Evolutionary conservation across 1,139 yeast species (phyloP).

Genomic region (Yamadazyma sp.): DNA sequence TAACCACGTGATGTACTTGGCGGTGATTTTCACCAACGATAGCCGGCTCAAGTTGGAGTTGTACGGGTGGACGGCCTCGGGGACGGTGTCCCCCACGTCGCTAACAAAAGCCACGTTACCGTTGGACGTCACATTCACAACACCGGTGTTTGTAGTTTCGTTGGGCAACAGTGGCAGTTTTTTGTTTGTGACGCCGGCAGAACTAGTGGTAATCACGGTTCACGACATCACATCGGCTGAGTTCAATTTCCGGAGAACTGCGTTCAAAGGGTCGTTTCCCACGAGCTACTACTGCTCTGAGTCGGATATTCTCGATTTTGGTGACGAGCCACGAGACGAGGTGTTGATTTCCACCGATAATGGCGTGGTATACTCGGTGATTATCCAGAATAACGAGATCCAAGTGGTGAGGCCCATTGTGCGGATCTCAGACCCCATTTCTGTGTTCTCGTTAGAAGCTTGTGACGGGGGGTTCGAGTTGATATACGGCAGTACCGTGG

Average conservation of each 20-base stretch:
- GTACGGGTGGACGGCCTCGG: slow-evolving; percentile 41
- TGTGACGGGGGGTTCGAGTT: slow-evolving; percentile 20
- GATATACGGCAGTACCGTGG: slow-evolving; percentile 35
- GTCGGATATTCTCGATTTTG: slow-evolving; percentile 13
- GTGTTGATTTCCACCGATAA: slow-evolving; percentile 40
- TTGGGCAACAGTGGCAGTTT: slow-evolving; percentile 33
- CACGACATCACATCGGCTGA: slow-evolving; percentile 51
- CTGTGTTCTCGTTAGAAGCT: slow-evolving; percentile 32
- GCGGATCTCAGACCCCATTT: slow-evolving; percentile 31
- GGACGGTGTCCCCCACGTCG: slow-evolving; percentile 22
- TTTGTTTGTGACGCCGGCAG: slow-evolving; percentile 31
- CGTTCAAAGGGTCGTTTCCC: slow-evolving; percentile 32
- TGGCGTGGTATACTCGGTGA: slow-evolving; percentile 39
- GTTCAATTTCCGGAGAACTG: slow-evolving; percentile 28
- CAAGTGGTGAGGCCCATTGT: slow-evolving; percentile 21
- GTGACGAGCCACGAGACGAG: slow-evolving; percentile 27
- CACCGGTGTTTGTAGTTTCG: slow-evolving; percentile 44
- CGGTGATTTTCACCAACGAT: slow-evolving; percentile 35
- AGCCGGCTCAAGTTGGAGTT: slow-evolving; percentile 38
- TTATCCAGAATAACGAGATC: slow-evolving; percentile 15
- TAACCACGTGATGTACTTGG: slow-evolving; percentile 35
- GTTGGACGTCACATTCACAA: slow-evolving; percentile 33
- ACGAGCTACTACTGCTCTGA: slow-evolving; percentile 34
- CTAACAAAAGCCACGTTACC: slow-evolving; percentile 30
- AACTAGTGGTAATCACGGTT: slow-evolving; percentile 32